Percentiles rank a stretch among this genome's conserved stretches.
Evolutionary conservation across 1,284 basidiomycete genomes (phyloP).

Genomic region (Retiboletus flavoniger): DNA sequence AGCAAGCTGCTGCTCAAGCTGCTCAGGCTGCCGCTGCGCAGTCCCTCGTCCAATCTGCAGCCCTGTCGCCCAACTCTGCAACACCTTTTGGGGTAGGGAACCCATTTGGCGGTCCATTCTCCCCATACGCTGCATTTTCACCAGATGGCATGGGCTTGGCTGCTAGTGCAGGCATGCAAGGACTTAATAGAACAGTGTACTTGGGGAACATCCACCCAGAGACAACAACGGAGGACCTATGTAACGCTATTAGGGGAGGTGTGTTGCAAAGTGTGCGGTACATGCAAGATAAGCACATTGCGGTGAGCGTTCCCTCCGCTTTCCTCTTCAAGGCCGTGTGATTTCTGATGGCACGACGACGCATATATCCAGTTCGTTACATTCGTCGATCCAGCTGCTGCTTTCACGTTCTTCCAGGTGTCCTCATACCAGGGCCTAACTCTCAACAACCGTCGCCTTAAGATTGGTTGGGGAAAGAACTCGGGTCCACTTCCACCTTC

Average conservation of each 20-base stretch:
- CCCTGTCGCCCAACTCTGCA: conserved; percentile 32
- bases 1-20: conserved; percentile 79
- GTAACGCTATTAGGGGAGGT: conserved; percentile 91
- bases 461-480: conserved; percentile 95
- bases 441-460: conserved; percentile 86
- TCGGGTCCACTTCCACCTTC: conserved; percentile 81
- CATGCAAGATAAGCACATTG: conserved; percentile 93
- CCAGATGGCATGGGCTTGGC: conserved; percentile 49
- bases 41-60: conserved; percentile 64
- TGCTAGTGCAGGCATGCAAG: conserved; percentile 41
- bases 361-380: conserved; percentile 70
- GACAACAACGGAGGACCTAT: conserved; percentile 88
- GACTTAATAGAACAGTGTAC: conserved; percentile 86
- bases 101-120: conserved; percentile 45
- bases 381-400: conserved; percentile 85
- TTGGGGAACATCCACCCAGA: conserved; percentile 93
- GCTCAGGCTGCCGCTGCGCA: conserved; percentile 82
- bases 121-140: conserved; percentile 59
- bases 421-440: conserved; percentile 85
- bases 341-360: conserved; percentile 8
- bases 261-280: conserved; percentile 88
- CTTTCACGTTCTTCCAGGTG: conserved; percentile 89
- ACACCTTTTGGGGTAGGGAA: conserved; percentile 22
- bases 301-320: conserved; percentile 48
- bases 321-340: neutral